A percentile compares a stretch with the other conserved stretches of the same genome.
These are phyloP conservation scores for Cyclotella atomus DNA, from an alignment of 108 stramenopile species.

Conservation along the genomic window DNA sequence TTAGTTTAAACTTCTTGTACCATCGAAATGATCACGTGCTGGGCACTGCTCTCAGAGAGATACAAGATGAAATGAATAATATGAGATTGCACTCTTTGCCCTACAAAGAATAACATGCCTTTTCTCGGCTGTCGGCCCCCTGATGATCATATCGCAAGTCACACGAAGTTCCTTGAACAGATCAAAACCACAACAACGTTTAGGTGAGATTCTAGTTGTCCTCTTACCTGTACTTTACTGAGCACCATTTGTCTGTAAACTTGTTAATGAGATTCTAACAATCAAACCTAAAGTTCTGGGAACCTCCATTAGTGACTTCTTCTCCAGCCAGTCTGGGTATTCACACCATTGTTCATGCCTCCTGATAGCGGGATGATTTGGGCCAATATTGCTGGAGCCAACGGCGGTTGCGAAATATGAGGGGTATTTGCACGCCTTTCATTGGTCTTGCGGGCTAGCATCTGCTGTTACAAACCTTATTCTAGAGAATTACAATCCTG, in stretches of 20 bases:
- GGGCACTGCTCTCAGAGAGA: not conserved
- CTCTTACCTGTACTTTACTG: too few relatives aligned
- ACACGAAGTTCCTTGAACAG: not conserved
- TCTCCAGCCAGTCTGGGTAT: constrained; percentile 1
- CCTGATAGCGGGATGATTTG: not conserved
- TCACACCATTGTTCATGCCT: constrained; percentile 18
- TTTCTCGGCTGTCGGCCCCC: not conserved
- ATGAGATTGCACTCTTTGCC: not conserved
- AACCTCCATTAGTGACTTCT: not conserved
- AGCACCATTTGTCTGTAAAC: too few relatives aligned
- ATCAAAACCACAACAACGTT: constrained; percentile 1
- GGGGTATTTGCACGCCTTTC: constrained; percentile 10
- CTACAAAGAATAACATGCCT: not conserved
- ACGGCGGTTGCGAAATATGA: constrained; percentile 3
- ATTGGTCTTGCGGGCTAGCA: not conserved
- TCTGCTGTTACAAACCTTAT: constrained; percentile 24
- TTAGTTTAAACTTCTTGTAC: too few relatives aligned
- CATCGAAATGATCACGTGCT: too few relatives aligned
- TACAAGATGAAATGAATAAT: not conserved
- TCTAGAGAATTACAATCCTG: constrained; percentile 30
- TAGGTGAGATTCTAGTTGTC: too few relatives aligned
- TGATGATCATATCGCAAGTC: constrained; percentile 2
- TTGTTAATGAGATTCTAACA: too few relatives aligned
- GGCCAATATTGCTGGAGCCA: not conserved
- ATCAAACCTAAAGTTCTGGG: too few relatives aligned